Evolutionary conservation across 163 green algal genomes (phyloP).

Genomic region (Scenedesmus sp.): DNA sequence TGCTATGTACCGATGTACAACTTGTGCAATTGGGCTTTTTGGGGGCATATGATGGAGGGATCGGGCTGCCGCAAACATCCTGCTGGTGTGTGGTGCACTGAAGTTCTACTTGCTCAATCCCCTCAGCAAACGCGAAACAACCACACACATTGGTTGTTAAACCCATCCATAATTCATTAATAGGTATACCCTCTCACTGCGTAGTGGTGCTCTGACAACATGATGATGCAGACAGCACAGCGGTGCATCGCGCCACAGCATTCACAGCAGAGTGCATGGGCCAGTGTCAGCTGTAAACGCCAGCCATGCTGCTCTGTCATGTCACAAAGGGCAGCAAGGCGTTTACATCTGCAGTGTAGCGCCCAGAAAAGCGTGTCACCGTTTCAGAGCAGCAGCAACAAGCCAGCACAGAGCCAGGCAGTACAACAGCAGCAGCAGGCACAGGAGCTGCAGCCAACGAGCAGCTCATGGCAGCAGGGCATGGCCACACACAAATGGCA

Average conservation of each 20-base stretch:
- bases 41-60: not conserved
- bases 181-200: not conserved
- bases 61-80: not conserved
- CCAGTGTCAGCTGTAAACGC: not conserved
- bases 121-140: not conserved
- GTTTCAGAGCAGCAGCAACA: slow-evolving; percentile 32
- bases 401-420: not conserved
- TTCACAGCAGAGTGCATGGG: not conserved
- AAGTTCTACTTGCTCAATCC: not conserved
- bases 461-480: slow-evolving; percentile 9
- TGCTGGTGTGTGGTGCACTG: slow-evolving; percentile 4
- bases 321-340: not conserved
- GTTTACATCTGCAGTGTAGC: not conserved
- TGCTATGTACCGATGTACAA: not conserved
- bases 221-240: not conserved
- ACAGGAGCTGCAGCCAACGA: slow-evolving; percentile 8
- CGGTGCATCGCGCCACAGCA: not conserved
- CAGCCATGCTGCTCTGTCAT: not conserved
- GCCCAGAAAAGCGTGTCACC: slow-evolving; percentile 17
- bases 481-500: slow-evolving; percentile 30
- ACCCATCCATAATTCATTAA: not conserved
- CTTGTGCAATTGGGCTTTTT: not conserved
- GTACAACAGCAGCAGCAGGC: not conserved
- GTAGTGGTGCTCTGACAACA: no score
- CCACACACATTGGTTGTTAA: not conserved